Base-by-base conservation (phyloP, 768 basidiomycete species). In the Pleurotus giganteus region DNA sequence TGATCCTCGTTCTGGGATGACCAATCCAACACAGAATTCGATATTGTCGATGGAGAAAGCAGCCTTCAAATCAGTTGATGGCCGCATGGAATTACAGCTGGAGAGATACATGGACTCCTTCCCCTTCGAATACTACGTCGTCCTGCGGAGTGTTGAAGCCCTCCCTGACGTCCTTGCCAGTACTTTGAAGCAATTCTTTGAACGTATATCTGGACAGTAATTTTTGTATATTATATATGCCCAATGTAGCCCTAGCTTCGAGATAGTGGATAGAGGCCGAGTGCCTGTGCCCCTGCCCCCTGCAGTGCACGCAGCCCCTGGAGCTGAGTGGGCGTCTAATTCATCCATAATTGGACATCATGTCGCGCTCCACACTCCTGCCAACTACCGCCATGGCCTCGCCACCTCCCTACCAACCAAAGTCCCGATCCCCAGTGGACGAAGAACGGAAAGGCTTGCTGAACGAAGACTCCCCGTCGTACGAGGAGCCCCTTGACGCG, bases 51-150 rank as follows among this genome's bases (percentile, higher is more conserved):
- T 98, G 87, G 91, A 94, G 58, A 90, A 91, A 61, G 94, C 88
- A 2, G 86, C 89, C 41, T 96, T 93, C 76, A 90, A 87, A 70
- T 82, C 79, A 51, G 83, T 89, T 5, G 80, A 84, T 58, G 93
- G 93, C 6, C 75, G 77, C 52, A 88, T 94, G 86, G 90, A 97
- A 69, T 72, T 99, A 56, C 83, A 90, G 64, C 81, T 96, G 72
- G 80, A 88, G 62, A 83, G 92, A 45, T 98, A 99, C 67, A 71
- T 98, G 61, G 96, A 98, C 66, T 86, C 92, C 2, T 98, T 98
- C 81, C 97, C 97, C 0, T 98, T 98, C 72, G 93, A 98, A 72
- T 96, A 95, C 65, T 98, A 94, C 61, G 88, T 98, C 45, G 86
- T 99, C n/a, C 69, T 99, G 47, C 76, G 94, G 56, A 83, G 89